phyloP scores from a whole-genome alignment of 805 yeast species.

The Candida yuanshanica region DNA sequence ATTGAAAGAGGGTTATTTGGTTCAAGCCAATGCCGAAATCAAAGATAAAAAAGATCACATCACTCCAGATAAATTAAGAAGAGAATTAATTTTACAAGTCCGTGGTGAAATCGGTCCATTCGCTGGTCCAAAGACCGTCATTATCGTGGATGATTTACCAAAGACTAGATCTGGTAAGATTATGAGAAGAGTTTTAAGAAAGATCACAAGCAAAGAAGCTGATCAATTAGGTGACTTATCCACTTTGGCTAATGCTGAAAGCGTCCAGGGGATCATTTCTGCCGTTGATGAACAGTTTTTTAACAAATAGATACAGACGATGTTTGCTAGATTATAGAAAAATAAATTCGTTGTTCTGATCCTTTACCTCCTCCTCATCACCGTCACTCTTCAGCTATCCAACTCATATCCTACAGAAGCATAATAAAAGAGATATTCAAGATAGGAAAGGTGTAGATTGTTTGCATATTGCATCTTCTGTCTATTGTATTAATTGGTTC shows the following conservation, averaged over 20 bases:
- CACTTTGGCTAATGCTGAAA: slow-evolving; percentile 81
- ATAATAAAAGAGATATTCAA: no score
- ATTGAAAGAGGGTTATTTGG: slow-evolving; percentile 47
- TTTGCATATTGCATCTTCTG: not conserved
- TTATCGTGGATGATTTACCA: slow-evolving; percentile 87
- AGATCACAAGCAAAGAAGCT: slow-evolving; percentile 86
- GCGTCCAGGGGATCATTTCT: slow-evolving; percentile 70
- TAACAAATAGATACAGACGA: slow-evolving; percentile 7
- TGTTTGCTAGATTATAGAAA: not conserved
- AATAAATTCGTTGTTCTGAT: no score
- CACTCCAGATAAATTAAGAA: slow-evolving; percentile 41
- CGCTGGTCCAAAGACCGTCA: slow-evolving; percentile 89
- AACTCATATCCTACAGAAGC: no score
- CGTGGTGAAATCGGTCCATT: slow-evolving; percentile 85
- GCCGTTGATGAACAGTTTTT: slow-evolving; percentile 39
- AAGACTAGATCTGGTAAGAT: slow-evolving; percentile 98
- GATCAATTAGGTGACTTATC: slow-evolving; percentile 90
- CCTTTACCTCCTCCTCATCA: no score
- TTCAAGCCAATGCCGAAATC: slow-evolving; percentile 25
- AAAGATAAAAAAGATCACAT: slow-evolving; percentile 26
- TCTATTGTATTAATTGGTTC: not conserved
- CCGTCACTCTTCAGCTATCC: no score
- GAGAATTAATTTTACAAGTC: slow-evolving; percentile 79
- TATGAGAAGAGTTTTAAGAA: slow-evolving; percentile 96
- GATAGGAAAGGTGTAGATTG: not conserved